Evolutionary conservation across 345 rosid species (phyloP).

Genomic region (Noccaea caerulescens): DNA sequence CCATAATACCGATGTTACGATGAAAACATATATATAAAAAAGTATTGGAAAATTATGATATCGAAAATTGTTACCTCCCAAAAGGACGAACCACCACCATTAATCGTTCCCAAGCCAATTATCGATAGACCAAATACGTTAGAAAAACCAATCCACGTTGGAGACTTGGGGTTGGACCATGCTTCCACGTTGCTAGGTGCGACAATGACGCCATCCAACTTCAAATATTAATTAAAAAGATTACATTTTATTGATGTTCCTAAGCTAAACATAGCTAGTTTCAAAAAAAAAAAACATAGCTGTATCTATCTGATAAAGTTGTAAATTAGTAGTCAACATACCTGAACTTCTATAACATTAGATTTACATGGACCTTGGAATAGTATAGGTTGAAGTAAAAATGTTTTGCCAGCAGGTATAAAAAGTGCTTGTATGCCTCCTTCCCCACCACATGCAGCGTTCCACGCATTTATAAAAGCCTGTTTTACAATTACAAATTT

Average conservation of each 20-base stretch:
- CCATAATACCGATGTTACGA: not conserved
- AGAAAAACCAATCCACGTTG: constrained; percentile 12
- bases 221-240: not conserved
- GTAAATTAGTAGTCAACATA: not conserved
- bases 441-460: constrained; percentile 8
- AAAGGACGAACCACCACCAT: constrained; percentile 31
- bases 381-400: constrained; percentile 28
- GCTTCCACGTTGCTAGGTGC: constrained; percentile 17
- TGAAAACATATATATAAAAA: not conserved
- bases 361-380: constrained; percentile 38
- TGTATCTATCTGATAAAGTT: not conserved
- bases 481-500: not conserved
- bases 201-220: constrained; percentile 36
- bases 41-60: not conserved
- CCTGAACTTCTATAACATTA: constrained; percentile 27
- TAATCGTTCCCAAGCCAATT: constrained; percentile 32
- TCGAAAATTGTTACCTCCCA: constrained; percentile 25
- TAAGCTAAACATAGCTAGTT: not conserved
- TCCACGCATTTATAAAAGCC: constrained; percentile 36
- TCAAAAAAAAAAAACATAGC: not conserved
- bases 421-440: constrained; percentile 26
- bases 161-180: not conserved
- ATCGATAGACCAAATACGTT: not conserved
- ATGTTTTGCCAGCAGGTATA: constrained; percentile 33
- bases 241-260: not conserved